Conservation (phyloP, 2,329 filamentous ascomycete genomes). For the Onygenales sp. region DNA sequence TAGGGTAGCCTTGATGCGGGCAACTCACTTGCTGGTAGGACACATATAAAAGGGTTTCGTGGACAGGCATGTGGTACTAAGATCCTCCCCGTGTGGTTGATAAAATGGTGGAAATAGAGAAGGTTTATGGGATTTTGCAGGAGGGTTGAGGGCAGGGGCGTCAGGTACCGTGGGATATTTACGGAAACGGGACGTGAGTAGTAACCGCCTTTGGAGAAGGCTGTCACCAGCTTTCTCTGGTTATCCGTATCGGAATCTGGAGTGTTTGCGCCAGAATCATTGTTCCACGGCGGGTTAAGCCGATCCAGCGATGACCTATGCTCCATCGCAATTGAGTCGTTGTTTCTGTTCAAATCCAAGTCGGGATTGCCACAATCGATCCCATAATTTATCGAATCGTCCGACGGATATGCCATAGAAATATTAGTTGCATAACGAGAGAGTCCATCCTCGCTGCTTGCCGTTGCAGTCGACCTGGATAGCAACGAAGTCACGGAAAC, state of each 20-base stretch:
- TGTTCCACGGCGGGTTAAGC: not conserved
- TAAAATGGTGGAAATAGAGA: conserved; percentile 63
- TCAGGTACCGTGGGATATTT: conserved; percentile 48
- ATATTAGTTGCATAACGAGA: no score
- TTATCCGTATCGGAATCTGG: conserved; percentile 41
- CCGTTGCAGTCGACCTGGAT: conserved; percentile 35
- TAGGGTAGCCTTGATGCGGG: conserved; percentile 32
- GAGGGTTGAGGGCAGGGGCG: conserved; percentile 47
- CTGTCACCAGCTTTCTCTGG: conserved; percentile 35
- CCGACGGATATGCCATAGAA: conserved; percentile 3
- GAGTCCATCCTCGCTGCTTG: no score
- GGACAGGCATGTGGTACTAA: conserved; percentile 53
- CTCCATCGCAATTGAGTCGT: conserved; percentile 57
- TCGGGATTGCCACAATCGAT: conserved; percentile 63
- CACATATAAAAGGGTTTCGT: conserved; percentile 50
- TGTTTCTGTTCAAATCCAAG: conserved; percentile 58
- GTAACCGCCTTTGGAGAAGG: conserved; percentile 52
- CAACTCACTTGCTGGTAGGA: conserved; percentile 52
- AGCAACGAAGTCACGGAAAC: conserved; percentile 59
- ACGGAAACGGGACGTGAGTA: conserved; percentile 62
- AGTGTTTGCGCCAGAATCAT: conserved; percentile 10
- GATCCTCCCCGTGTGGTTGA: conserved; percentile 69
- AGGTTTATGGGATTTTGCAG: conserved; percentile 71
- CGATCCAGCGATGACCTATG: not conserved
- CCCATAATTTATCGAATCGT: conserved; percentile 47